Evolutionary conservation across 768 basidiomycete species (phyloP), one percentile per base, ranked within the genome.

Genomic region (Auricularia cornea): DNA sequence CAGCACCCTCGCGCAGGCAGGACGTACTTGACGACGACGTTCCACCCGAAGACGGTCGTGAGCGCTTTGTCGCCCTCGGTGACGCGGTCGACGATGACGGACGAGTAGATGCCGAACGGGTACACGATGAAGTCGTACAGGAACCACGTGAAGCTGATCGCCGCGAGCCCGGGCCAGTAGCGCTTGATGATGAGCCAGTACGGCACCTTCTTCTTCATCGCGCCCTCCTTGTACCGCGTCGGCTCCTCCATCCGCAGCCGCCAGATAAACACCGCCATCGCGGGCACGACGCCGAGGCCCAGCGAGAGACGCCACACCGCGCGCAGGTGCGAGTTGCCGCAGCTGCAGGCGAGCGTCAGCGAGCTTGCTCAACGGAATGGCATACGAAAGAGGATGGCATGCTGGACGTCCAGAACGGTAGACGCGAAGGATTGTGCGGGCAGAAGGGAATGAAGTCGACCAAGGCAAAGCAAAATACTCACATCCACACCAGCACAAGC

Each of bases 401-500:
- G n/a, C n/a, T n/a, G n/a, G n/a, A n/a, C n/a, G n/a, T n/a, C n/a
- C n/a, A n/a, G n/a, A n/a, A n/a, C n/a, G n/a, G n/a, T n/a, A n/a
- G n/a, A n/a, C n/a, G n/a, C n/a, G n/a, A n/a, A n/a, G n/a, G n/a
- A n/a, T n/a, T n/a, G n/a, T n/a, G n/a, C n/a, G n/a, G n/a, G n/a
- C n/a, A n/a, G n/a, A n/a, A n/a, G n/a, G n/a, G n/a, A n/a, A n/a
- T n/a, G n/a, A n/a, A n/a, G n/a, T n/a, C n/a, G n/a, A n/a, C n/a
- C n/a, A n/a, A n/a, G n/a, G n/a, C n/a, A n/a, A n/a, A n/a, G n/a
- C n/a, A n/a, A n/a, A n/a, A n/a, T n/a, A n/a, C n/a, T n/a, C 65
- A 90, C 87, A 95, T 95, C 93, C 92, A 94, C 70, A 85, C 90
- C 32, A 94, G 78, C 30, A 95, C 88, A 4, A 95, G 79, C 16